Evolutionary conservation across 768 basidiomycete genomes (phyloP).

Genomic region (Trametes maxima): DNA sequence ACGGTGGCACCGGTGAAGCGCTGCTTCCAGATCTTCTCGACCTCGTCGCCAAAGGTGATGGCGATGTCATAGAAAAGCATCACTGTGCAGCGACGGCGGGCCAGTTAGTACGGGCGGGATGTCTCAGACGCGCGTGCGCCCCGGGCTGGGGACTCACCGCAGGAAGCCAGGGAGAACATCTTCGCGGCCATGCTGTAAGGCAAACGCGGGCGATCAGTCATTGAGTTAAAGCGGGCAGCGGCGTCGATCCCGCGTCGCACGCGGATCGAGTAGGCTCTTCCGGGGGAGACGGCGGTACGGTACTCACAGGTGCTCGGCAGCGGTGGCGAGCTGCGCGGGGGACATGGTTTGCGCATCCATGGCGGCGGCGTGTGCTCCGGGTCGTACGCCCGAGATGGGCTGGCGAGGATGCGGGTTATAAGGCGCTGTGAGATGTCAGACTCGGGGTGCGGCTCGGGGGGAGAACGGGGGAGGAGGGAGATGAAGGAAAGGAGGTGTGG

Average conservation of each 20-base stretch:
- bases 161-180: slow-evolving; percentile 27
- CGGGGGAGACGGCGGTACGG: neutral
- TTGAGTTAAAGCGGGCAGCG: slow-evolving; percentile 1
- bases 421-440: slow-evolving; percentile 1
- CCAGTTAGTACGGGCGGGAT: slow-evolving; percentile 1
- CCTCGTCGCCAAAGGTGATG: slow-evolving; percentile 27
- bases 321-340: slow-evolving; percentile 16
- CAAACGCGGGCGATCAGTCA: slow-evolving; percentile 3
- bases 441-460: neutral
- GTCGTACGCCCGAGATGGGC: slow-evolving; percentile 1
- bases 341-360: slow-evolving; percentile 15
- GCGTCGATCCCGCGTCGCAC: slow-evolving; percentile 9
- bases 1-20: slow-evolving; percentile 30
- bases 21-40: slow-evolving; percentile 29
- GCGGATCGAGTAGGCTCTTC: neutral
- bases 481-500: neutral
- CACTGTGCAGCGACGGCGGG: slow-evolving; percentile 9
- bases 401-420: slow-evolving; percentile 7
- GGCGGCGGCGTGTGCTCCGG: slow-evolving; percentile 6
- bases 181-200: slow-evolving; percentile 22
- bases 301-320: slow-evolving; percentile 24
- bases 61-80: slow-evolving; percentile 28
- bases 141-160: slow-evolving; percentile 14
- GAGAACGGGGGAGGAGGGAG: slow-evolving; percentile 7
- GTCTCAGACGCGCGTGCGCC: neutral